Evolutionary conservation across 441 rosid species (phyloP).

Genomic region (Brassica hybrid): DNA sequence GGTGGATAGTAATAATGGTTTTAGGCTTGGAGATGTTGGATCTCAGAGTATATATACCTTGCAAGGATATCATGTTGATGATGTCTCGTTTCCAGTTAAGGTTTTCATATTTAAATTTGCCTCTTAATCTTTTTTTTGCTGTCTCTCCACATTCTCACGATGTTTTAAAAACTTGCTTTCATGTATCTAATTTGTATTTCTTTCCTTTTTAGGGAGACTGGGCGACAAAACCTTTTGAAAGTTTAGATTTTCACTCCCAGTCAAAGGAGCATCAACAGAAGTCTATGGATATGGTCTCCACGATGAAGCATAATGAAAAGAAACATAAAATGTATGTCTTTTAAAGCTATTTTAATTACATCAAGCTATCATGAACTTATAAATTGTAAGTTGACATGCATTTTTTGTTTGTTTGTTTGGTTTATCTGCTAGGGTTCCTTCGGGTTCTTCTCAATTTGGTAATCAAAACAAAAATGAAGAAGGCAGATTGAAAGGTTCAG

Average conservation of each 20-base stretch:
- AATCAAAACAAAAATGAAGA: constrained; percentile 46
- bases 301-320: constrained; percentile 72
- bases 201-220: constrained; percentile 55
- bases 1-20: constrained; percentile 45
- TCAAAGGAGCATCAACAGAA: constrained; percentile 77
- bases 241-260: constrained; percentile 77
- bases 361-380: background rate
- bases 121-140: background rate
- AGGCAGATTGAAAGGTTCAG: background rate
- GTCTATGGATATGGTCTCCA: constrained; percentile 72
- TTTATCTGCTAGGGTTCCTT: constrained; percentile 39
- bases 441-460: constrained; percentile 47
- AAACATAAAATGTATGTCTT: constrained; percentile 67
- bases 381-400: background rate
- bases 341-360: constrained; percentile 7
- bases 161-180: background rate
- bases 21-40: constrained; percentile 60
- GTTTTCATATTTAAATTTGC: background rate
- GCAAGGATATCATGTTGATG: constrained; percentile 37
- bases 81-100: constrained; percentile 42
- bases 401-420: background rate
- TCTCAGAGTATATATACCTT: constrained; percentile 52
- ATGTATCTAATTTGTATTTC: background rate
- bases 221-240: constrained; percentile 60
- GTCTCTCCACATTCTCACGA: background rate